Conservation (phyloP, 768 basidiomycete genomes). For the Suillus subluteus region DNA sequence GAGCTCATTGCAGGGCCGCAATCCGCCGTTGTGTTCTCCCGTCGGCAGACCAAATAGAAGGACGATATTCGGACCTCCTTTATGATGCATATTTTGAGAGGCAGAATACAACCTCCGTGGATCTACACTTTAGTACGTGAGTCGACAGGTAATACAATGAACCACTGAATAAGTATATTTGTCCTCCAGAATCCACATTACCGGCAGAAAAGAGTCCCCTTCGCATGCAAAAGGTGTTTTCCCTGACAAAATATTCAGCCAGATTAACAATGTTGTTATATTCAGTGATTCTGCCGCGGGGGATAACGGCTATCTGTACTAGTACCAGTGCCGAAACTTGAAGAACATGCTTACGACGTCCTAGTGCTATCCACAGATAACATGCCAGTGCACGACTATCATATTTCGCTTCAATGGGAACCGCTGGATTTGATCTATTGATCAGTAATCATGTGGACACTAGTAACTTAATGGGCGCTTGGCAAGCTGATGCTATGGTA, state of each 20-base stretch:
- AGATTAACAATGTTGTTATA: background rate
- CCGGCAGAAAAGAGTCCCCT: too few species aligned
- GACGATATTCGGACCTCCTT: background rate
- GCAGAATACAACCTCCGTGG: background rate
- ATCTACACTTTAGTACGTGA: background rate
- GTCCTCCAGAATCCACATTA: background rate
- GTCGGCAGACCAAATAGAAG: background rate
- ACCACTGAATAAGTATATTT: background rate
- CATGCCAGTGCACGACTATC: background rate
- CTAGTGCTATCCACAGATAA: background rate
- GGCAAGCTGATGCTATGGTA: background rate
- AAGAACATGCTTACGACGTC: background rate
- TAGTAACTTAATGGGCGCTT: background rate
- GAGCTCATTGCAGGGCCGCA: background rate
- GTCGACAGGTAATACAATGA: background rate
- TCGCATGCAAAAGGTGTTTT: background rate
- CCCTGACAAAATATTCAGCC: background rate
- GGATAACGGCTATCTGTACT: background rate
- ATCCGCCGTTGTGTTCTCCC: background rate
- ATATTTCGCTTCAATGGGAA: background rate
- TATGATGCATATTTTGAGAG: background rate
- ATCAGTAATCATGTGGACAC: background rate
- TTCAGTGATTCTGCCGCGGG: background rate
- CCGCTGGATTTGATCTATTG: background rate
- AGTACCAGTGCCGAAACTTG: background rate